Evolutionary conservation across 2,329 filamentous ascomycete species (phyloP), one percentile per base, ranked within the genome.

Genomic region (Sodiomyces alkalinus): DNA sequence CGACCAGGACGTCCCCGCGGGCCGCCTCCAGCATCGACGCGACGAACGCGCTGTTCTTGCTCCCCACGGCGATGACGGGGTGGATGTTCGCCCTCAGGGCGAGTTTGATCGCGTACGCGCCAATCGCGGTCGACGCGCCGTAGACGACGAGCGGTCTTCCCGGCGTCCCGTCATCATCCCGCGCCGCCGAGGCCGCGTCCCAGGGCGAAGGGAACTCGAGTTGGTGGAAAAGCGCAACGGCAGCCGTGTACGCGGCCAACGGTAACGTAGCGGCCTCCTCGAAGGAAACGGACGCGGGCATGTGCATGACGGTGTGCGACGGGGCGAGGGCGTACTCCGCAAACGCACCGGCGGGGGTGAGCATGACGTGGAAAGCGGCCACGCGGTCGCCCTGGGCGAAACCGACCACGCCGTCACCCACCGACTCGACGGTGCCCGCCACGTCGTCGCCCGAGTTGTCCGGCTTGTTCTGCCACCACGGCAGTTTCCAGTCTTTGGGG

Each of bases 301-400:
- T 49, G 37, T 62, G 62, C 41, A 74, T 72, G 0, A 68, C 72
- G 0, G 68, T 68, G 39, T 65, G 55, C 19, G 59, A 55, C 47
- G 55, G 62, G 0, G 62, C 60, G 8, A 75, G 47, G 3, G 68
- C 64, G 37, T 75, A 77, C 41, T 76, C 70, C 4, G 71, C 73
- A 34, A 63, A 78, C 6, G 55, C 60, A 3, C 73, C 73, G 19
- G 56, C 43, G 0, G 59, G 52, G 1, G 50, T 48, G 23, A 47
- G 39, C 58, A 75, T 72, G 35, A 68, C 51, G 31, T 64, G 60
- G 28, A 62, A 62, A 1, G 56, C 58, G 1, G 55, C 57, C 15
- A 65, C 61, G 17, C 61, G 51, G 32, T 64, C 60, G 11, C 60
- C 62, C 6, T 37, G 27, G 7, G 13, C 22, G 27, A 38, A 31